These are phyloP conservation scores for Cordyceps farinosa DNA, from an alignment of 2,329 filamentous ascomycete genomes.

Conservation along the genomic window DNA sequence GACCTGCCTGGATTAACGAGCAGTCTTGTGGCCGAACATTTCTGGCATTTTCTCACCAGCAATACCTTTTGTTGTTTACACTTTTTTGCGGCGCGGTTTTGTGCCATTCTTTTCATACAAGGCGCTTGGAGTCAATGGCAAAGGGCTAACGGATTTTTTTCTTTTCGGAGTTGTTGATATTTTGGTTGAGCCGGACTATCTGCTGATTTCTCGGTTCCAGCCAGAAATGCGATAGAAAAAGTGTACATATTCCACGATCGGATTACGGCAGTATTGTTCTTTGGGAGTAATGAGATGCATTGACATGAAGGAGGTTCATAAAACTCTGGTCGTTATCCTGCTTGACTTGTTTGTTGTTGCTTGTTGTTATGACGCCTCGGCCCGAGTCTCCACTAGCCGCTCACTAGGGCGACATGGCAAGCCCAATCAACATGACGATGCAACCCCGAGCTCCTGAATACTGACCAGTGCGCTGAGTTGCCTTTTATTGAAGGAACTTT, in stretches of 20 bases:
- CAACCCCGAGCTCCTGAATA: background rate
- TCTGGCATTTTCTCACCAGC: conserved; percentile 24
- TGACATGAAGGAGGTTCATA: conserved; percentile 18
- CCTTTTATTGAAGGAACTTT: background rate
- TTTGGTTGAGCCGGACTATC: conserved; percentile 19
- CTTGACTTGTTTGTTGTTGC: background rate
- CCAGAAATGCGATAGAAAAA: conserved; percentile 28
- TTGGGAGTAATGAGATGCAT: conserved; percentile 30
- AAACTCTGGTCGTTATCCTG: conserved; percentile 1
- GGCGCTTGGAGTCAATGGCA: conserved; percentile 42
- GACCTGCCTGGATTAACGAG: conserved; percentile 26
- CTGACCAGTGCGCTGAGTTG: background rate
- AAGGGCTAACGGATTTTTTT: conserved; percentile 33
- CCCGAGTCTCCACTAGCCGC: conserved; percentile 3
- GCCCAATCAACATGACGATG: background rate
- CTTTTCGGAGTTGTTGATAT: conserved; percentile 34
- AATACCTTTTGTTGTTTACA: conserved; percentile 32
- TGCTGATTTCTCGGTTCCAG: background rate
- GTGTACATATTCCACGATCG: conserved; percentile 42
- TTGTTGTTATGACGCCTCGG: conserved; percentile 1
- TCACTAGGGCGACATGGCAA: background rate
- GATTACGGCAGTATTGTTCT: conserved; percentile 30
- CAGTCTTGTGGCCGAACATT: conserved; percentile 27
- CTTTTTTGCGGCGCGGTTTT: conserved; percentile 30
- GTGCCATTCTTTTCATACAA: conserved; percentile 36